Evolutionary conservation across 805 yeast genomes (phyloP).

Genomic region (Saccharomyces jurei): DNA sequence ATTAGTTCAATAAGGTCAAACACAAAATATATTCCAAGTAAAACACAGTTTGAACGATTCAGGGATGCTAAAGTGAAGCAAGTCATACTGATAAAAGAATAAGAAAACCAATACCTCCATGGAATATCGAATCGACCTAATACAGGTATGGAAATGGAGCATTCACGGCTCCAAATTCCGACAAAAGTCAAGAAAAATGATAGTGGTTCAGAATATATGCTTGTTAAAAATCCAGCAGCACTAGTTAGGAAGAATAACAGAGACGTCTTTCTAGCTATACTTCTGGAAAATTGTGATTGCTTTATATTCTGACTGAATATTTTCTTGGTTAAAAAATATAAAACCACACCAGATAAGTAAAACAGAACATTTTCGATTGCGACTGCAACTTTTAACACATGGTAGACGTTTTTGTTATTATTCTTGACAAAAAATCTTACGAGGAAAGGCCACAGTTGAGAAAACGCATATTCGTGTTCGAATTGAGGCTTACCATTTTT

Average conservation of each 20-base stretch:
- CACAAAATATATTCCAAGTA: slow-evolving; percentile 61
- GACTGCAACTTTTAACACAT: slow-evolving; percentile 40
- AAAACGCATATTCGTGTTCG: slow-evolving; percentile 89
- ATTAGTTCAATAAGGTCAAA: slow-evolving; percentile 40
- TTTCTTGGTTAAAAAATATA: slow-evolving; percentile 42
- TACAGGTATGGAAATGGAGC: slow-evolving; percentile 12
- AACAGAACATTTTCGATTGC: slow-evolving; percentile 47
- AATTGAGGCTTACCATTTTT: slow-evolving; percentile 40
- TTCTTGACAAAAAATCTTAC: slow-evolving; percentile 20
- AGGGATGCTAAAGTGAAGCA: slow-evolving; percentile 50
- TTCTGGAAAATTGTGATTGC: slow-evolving; percentile 7
- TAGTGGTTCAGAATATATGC: slow-evolving; percentile 69
- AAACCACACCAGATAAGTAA: slow-evolving; percentile 37
- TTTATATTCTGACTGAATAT: slow-evolving; percentile 20
- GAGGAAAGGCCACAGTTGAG: slow-evolving; percentile 65
- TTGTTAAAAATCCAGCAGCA: slow-evolving; percentile 69
- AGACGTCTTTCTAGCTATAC: slow-evolving; percentile 33
- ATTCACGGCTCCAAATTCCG: slow-evolving; percentile 48
- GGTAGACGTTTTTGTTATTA: slow-evolving; percentile 32
- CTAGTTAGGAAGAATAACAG: slow-evolving; percentile 55
- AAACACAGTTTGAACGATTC: slow-evolving; percentile 67
- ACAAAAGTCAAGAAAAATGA: slow-evolving; percentile 53
- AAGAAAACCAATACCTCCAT: slow-evolving; percentile 13
- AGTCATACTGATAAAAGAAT: slow-evolving; percentile 19
- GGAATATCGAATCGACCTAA: slow-evolving; percentile 9